Conservation (phyloP, 345 rosid species). For the Aquilaria sinensis region DNA sequence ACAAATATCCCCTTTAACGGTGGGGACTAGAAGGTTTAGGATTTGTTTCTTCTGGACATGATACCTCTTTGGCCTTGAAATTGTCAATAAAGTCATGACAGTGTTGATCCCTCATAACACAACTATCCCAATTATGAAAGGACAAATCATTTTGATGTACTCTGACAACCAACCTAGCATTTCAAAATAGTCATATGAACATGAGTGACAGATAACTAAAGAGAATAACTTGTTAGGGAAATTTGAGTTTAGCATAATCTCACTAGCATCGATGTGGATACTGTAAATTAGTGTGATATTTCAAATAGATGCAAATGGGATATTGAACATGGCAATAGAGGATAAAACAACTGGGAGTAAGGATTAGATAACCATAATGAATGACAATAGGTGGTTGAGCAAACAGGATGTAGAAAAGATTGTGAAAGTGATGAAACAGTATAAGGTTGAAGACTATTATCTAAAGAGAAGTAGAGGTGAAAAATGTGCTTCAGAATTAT, state of each 20-base stretch:
- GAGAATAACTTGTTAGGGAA: slow-evolving; percentile 22
- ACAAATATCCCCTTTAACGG: slow-evolving; percentile 14
- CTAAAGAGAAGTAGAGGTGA: slow-evolving; percentile 26
- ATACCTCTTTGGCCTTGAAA: slow-evolving; percentile 22
- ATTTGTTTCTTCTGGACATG: slow-evolving; percentile 20
- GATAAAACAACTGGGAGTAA: slow-evolving; percentile 19
- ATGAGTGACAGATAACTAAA: slow-evolving; percentile 16
- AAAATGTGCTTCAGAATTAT: slow-evolving; percentile 17
- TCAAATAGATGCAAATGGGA: slow-evolving; percentile 21
- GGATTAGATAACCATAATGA: slow-evolving; percentile 19
- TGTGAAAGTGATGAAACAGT: slow-evolving; percentile 22
- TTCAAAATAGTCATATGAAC: slow-evolving; percentile 22
- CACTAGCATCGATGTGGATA: slow-evolving; percentile 17
- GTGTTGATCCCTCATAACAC: slow-evolving; percentile 18
- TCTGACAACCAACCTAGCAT: slow-evolving; percentile 20
- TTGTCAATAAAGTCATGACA: slow-evolving; percentile 22
- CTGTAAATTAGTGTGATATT: slow-evolving; percentile 17
- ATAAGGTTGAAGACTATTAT: slow-evolving; percentile 18
- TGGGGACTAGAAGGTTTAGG: slow-evolving; percentile 20
- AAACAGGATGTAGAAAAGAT: slow-evolving; percentile 19
- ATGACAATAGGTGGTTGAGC: slow-evolving; percentile 20
- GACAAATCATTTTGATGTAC: slow-evolving; percentile 19
- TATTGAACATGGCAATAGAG: slow-evolving; percentile 17
- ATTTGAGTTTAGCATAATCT: slow-evolving; percentile 18
- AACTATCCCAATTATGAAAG: slow-evolving; percentile 21